phyloP scores from a whole-genome alignment of 1,139 yeast species.

The Tardiomyces depauwii region DNA sequence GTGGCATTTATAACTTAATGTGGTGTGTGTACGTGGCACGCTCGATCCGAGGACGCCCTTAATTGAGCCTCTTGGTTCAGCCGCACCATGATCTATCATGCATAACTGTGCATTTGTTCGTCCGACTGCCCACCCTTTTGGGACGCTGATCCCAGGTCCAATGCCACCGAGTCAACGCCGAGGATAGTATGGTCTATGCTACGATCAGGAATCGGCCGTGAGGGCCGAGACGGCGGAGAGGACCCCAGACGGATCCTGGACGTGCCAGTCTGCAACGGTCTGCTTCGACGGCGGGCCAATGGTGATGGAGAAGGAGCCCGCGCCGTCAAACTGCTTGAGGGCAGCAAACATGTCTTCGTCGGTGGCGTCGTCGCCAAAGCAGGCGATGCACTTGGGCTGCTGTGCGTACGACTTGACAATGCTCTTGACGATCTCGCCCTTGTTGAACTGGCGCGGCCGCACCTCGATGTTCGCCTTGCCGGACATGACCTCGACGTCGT shows the following conservation, averaged over 20 bases:
- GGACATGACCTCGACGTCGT: conserved; percentile 92
- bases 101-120: too few species aligned
- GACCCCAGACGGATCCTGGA: conserved; percentile 78
- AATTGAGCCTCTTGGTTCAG: too few species aligned
- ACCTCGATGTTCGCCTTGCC: conserved; percentile 97
- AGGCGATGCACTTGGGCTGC: conserved; percentile 72
- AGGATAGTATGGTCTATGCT: too few species aligned
- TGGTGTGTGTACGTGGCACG: too few species aligned
- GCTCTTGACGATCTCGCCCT: conserved; percentile 89
- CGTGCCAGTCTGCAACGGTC: conserved; percentile 81
- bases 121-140: too few species aligned
- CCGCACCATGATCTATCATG: too few species aligned
- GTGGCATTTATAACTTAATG: too few species aligned
- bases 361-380: conserved; percentile 92
- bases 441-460: conserved; percentile 85
- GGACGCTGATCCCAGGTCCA: too few species aligned
- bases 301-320: conserved; percentile 65
- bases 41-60: too few species aligned
- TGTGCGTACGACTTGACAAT: conserved; percentile 41
- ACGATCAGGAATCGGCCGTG: too few species aligned
- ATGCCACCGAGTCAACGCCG: too few species aligned
- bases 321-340: conserved; percentile 26
- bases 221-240: conserved; percentile 73
- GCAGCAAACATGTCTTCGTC: conserved; percentile 96
- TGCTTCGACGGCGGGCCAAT: conserved; percentile 91